Base-by-base conservation (phyloP, 352 stramenopile species). In the Phytophthora europaea region DNA sequence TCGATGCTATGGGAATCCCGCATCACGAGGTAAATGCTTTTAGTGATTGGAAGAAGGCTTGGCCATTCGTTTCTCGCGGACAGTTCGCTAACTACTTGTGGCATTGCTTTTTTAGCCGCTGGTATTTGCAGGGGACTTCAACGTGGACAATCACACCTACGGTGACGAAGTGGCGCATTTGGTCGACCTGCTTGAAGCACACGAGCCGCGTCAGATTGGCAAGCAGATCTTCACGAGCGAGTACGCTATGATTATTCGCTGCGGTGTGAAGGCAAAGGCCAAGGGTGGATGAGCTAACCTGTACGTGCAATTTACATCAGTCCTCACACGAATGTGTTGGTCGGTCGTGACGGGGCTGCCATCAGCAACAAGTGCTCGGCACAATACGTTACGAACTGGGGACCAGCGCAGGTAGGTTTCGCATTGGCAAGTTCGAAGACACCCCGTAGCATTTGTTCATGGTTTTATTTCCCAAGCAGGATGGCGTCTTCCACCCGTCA, bases 131-230 rank as follows among this genome's bases (percentile, higher is more conserved):
- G 89, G 87, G 0, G 89, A 96, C 28, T 96, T 96, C 51, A 96
- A 96, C 54, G 87, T 94, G 18, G 89, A 96, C 72, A 94, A 94
- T 61, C 79, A 91, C 54, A 92, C 89, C 33, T 96, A 88, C 61
- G 65, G 73, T 4, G 70, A 81, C 15, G 89, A 96, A 81, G 89
- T 96, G 33, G 73, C 82, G 5, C 63, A 93, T 52, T 26, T 96
- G 16, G 78, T 93, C 2, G 60, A 81, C 9, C 31, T 96, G 38
- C 78, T 96, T 6, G 72, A 78, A 9, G 86, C 87, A 0, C 73
- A 83, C 15, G 73, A 77, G 18, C 87, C 87, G 6, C 61, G 51
- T 18, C 83, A 76, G 47, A 73, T 90, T 6, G 89, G 89, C 20
- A 56, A 85, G 16, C 84, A 93, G 61, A 58, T 73, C 10, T 96